phyloP scores from a whole-genome alignment of 805 yeast species.

The Priceomyces haplophilus region DNA sequence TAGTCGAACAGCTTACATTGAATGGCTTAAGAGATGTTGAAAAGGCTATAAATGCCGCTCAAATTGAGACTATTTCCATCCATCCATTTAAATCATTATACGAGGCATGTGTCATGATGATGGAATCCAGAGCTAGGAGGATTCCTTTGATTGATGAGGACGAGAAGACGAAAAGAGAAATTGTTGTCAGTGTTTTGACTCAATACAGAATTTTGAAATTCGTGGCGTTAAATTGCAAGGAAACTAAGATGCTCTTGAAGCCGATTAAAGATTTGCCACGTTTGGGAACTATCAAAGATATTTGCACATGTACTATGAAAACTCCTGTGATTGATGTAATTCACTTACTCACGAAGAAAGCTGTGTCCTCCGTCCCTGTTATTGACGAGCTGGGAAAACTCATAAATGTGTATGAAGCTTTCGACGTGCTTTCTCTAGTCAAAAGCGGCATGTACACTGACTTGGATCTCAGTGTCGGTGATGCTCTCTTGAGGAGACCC shows the following conservation, averaged over 20 bases:
- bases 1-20: conserved; percentile 79
- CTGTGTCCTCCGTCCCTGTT: conserved; percentile 92
- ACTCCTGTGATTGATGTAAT: conserved; percentile 95
- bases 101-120: conserved; percentile 92
- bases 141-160: conserved; percentile 94
- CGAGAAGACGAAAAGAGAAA: conserved; percentile 87
- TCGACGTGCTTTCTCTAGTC: conserved; percentile 86
- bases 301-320: conserved; percentile 81
- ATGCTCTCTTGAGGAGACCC: conserved; percentile 87
- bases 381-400: conserved; percentile 69
- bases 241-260: conserved; percentile 75
- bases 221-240: conserved; percentile 94
- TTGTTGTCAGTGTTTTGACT: conserved; percentile 91
- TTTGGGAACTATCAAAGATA: conserved; percentile 49
- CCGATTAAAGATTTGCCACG: conserved; percentile 70
- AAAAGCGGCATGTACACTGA: conserved; percentile 95
- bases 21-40: conserved; percentile 87
- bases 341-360: conserved; percentile 67
- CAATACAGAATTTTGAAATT: conserved; percentile 95
- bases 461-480: conserved; percentile 87
- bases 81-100: conserved; percentile 88
- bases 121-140: conserved; percentile 83
- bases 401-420: conserved; percentile 92
- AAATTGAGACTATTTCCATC: conserved; percentile 79
- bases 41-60: conserved; percentile 78